Percentiles rank a stretch among this genome's conserved stretches.
Conservation (phyloP, 306 rosid genomes). For the Rosa rugosa region DNA sequence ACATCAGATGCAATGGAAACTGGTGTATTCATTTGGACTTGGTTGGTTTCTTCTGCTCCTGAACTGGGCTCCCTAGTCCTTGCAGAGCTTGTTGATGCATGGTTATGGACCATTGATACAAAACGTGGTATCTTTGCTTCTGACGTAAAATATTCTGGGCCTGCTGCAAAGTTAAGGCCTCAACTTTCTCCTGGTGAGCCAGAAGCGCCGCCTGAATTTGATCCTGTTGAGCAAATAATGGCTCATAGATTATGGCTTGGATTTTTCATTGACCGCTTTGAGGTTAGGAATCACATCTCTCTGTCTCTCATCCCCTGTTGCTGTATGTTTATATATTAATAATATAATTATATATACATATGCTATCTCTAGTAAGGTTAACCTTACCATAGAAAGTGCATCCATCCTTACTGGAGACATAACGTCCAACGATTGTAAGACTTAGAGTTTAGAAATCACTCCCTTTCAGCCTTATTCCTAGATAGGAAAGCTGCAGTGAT, state of each 20-base stretch:
- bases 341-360: neutral
- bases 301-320: neutral
- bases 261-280: conserved; percentile 94
- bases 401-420: neutral
- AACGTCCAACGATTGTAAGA: neutral
- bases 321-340: neutral
- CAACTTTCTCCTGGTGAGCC: conserved; percentile 95
- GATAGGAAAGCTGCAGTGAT: neutral
- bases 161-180: conserved; percentile 91
- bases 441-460: neutral
- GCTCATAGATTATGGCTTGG: conserved; percentile 98
- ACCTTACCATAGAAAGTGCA: neutral
- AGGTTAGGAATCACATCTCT: conserved; percentile 55
- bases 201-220: conserved; percentile 55
- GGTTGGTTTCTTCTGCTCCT: conserved; percentile 99
- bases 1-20: conserved; percentile 94
- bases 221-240: conserved; percentile 88
- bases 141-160: conserved; percentile 72
- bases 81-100: conserved; percentile 98
- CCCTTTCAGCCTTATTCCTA: neutral
- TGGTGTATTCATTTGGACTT: conserved; percentile 97
- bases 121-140: conserved; percentile 91
- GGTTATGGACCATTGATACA: conserved; percentile 99
- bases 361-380: neutral
- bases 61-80: conserved; percentile 89